Evolutionary conservation across 2,329 filamentous ascomycete genomes (phyloP).

Genomic region (Ascochyta rabiei): DNA sequence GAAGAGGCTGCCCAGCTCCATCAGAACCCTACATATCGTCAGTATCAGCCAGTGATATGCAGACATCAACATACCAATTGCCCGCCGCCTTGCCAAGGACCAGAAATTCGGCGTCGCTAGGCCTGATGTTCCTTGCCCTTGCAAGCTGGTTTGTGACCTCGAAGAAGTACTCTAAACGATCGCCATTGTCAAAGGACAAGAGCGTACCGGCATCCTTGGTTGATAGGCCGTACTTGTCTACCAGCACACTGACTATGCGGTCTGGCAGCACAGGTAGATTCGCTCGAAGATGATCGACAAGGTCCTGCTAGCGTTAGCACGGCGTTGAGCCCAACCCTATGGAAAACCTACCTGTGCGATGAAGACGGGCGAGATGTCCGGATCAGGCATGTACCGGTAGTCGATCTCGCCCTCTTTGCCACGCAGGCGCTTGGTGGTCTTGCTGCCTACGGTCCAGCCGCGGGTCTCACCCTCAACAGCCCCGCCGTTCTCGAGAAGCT

Average conservation of each 20-base stretch:
- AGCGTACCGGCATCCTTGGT: slow-evolving; percentile 84
- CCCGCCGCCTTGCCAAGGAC: slow-evolving; percentile 56
- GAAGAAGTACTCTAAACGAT: slow-evolving; percentile 81
- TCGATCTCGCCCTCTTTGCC: slow-evolving; percentile 97
- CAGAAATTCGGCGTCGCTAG: slow-evolving; percentile 23
- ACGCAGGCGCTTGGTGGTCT: slow-evolving; percentile 78
- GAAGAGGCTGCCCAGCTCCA: slow-evolving; percentile 58
- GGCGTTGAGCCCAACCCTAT: neutral
- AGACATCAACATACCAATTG: slow-evolving; percentile 58
- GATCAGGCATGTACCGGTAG: slow-evolving; percentile 98
- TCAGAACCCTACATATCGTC: slow-evolving; percentile 51
- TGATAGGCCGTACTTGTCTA: slow-evolving; percentile 69
- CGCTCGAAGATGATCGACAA: slow-evolving; percentile 67
- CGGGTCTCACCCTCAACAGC: slow-evolving; percentile 83
- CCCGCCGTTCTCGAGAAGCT: slow-evolving; percentile 75
- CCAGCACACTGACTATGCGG: slow-evolving; percentile 67
- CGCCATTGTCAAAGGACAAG: slow-evolving; percentile 76
- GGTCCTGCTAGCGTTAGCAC: slow-evolving; percentile 51
- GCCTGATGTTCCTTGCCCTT: slow-evolving; percentile 23
- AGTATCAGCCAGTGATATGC: neutral
- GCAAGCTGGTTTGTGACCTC: slow-evolving; percentile 58
- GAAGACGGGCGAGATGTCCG: slow-evolving; percentile 81
- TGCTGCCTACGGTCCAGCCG: slow-evolving; percentile 87
- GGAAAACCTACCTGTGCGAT: slow-evolving; percentile 61
- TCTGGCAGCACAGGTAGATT: slow-evolving; percentile 77